These are phyloP conservation scores for Diaporthe batatas DNA, from an alignment of 2,329 filamentous ascomycete genomes.

Conservation along the genomic window DNA sequence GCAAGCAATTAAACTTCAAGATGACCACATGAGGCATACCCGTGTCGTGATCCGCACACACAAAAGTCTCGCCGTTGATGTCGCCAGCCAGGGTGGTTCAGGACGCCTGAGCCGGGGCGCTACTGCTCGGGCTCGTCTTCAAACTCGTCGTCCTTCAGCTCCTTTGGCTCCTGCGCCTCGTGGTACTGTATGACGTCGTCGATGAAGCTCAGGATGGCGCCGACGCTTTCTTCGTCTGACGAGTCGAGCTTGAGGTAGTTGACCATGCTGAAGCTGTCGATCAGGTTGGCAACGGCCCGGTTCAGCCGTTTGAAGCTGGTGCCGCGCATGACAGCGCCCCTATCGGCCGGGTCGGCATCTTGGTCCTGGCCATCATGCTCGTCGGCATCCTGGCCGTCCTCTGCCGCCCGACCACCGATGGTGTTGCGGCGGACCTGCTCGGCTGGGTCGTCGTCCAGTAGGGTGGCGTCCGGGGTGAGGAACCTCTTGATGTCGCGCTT, in stretches of 20 bases:
- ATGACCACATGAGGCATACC: constrained; percentile 19
- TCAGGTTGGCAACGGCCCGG: constrained; percentile 87
- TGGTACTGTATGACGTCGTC: constrained; percentile 95
- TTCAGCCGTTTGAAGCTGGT: constrained; percentile 87
- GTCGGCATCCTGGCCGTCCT: constrained; percentile 63
- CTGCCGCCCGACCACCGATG: constrained; percentile 56
- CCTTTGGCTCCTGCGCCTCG: constrained; percentile 91
- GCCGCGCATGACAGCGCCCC: constrained; percentile 81
- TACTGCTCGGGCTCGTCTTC: constrained; percentile 56
- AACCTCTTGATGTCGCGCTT: constrained; percentile 92
- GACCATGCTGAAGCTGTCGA: constrained; percentile 98
- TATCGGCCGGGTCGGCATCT: constrained; percentile 72
- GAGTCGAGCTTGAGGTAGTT: constrained; percentile 91
- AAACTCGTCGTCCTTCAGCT: constrained; percentile 77
- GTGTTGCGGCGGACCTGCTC: constrained; percentile 60
- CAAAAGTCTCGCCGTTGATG: no score
- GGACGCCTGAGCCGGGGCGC: background rate
- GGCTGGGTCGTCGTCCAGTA: constrained; percentile 84
- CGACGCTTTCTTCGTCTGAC: constrained; percentile 90
- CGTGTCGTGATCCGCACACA: background rate
- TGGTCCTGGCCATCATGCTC: constrained; percentile 67
- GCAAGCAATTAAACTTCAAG: constrained; percentile 46
- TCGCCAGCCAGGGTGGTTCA: background rate
- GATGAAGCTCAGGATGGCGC: constrained; percentile 76
- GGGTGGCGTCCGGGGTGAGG: constrained; percentile 83